These are phyloP conservation scores for Phytophthora lateralis DNA, from an alignment of 352 stramenopile species.

Conservation along the genomic window DNA sequence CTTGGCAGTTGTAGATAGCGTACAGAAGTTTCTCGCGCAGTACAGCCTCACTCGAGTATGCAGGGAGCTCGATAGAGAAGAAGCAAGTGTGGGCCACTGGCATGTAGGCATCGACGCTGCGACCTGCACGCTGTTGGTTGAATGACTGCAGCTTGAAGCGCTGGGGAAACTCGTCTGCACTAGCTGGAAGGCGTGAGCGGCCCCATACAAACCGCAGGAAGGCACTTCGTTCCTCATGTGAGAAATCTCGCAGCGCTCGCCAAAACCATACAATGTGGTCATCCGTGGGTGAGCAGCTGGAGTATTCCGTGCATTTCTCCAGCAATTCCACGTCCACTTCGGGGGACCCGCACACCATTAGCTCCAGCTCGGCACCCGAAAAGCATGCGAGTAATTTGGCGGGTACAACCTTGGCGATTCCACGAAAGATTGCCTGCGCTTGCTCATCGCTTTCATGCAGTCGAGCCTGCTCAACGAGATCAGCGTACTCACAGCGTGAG, in stretches of 20 bases:
- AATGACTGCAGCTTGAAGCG: conserved; percentile 93
- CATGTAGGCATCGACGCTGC: conserved; percentile 85
- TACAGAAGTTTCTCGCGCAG: conserved; percentile 86
- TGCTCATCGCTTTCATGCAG: conserved; percentile 81
- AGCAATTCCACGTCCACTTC: conserved; percentile 87
- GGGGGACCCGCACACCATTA: conserved; percentile 84
- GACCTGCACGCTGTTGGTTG: conserved; percentile 55
- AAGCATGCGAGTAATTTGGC: conserved; percentile 77
- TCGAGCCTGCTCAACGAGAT: conserved; percentile 81
- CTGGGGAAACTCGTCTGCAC: conserved; percentile 86
- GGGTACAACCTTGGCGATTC: conserved; percentile 81
- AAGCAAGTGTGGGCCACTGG: conserved; percentile 99
- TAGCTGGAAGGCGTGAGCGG: conserved; percentile 83
- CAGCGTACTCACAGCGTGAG: conserved; percentile 76
- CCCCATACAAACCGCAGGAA: conserved; percentile 94
- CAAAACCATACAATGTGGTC: conserved; percentile 90
- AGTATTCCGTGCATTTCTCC: conserved; percentile 87
- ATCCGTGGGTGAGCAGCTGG: conserved; percentile 69
- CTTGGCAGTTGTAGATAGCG: conserved; percentile 94
- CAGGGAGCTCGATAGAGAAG: conserved; percentile 95
- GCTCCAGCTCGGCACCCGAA: conserved; percentile 78
- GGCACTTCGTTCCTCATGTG: conserved; percentile 82
- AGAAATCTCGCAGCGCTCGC: conserved; percentile 76
- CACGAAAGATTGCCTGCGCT: conserved; percentile 49
- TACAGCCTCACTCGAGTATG: conserved; percentile 90